phyloP scores from a whole-genome alignment of 352 stramenopile species.

The Phytopythium cucurbitacearum region DNA sequence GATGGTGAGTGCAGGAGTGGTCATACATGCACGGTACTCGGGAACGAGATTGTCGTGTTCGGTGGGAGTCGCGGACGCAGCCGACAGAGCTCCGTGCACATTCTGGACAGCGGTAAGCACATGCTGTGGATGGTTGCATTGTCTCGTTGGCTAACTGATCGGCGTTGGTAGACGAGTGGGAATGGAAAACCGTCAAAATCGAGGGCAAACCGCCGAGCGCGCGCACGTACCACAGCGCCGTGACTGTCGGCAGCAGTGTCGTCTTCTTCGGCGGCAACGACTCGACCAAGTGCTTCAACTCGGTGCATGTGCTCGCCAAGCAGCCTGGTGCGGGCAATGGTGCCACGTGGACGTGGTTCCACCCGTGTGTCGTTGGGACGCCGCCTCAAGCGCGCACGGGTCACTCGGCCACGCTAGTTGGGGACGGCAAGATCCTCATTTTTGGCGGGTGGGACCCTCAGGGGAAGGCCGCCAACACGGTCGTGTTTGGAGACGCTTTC shows the following conservation, averaged over 20 bases:
- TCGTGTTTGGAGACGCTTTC: slow-evolving; percentile 88
- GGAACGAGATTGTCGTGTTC: slow-evolving; percentile 79
- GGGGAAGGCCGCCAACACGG: slow-evolving; percentile 34
- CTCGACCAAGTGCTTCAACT: slow-evolving; percentile 88
- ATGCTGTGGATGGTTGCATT: too few relatives aligned
- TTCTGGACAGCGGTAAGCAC: slow-evolving; percentile 61
- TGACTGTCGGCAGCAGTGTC: slow-evolving; percentile 64
- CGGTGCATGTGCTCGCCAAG: slow-evolving; percentile 89
- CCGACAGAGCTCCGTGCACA: slow-evolving; percentile 67
- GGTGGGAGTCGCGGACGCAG: slow-evolving; percentile 65
- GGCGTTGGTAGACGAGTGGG: slow-evolving; percentile 63
- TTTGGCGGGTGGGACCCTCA: slow-evolving; percentile 94
- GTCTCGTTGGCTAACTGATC: slow-evolving; percentile 2
- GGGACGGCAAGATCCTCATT: slow-evolving; percentile 85
- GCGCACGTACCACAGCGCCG: slow-evolving; percentile 90
- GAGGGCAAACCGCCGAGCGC: slow-evolving; percentile 82
- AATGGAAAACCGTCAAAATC: slow-evolving; percentile 87
- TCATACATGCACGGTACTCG: slow-evolving; percentile 71
- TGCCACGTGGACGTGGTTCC: slow-evolving; percentile 80
- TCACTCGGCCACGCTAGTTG: slow-evolving; percentile 86
- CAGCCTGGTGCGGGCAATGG: slow-evolving; percentile 10
- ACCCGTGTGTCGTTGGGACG: slow-evolving; percentile 72
- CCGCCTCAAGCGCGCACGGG: slow-evolving; percentile 82
- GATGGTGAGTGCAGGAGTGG: slow-evolving; percentile 33
- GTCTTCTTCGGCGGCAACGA: slow-evolving; percentile 94